phyloP scores from a whole-genome alignment of 1,284 basidiomycete genomes.

The Cutaneotrichosporon cavernicola region DNA sequence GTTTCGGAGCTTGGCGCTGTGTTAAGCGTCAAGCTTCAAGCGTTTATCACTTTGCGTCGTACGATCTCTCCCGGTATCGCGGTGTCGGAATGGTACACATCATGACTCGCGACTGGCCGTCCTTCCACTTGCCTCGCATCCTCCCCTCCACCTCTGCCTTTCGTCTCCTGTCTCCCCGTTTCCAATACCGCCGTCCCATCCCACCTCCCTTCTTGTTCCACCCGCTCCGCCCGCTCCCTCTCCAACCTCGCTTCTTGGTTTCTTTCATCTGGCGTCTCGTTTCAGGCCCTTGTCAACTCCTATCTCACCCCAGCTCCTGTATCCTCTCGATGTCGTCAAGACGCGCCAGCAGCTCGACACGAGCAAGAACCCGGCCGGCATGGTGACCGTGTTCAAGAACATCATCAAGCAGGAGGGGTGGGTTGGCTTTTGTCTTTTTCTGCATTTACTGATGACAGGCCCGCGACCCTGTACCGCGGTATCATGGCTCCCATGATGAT shows the following conservation, averaged over 20 bases:
- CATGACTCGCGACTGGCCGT: too few species aligned
- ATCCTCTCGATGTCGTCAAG: conserved; percentile 64
- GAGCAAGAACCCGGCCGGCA: conserved; percentile 71
- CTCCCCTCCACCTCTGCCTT: too few species aligned
- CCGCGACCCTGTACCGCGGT: conserved; percentile 84
- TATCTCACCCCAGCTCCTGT: conserved; percentile 31
- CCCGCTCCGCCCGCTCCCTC: too few species aligned
- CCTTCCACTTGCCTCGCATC: too few species aligned
- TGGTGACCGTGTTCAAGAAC: conserved; percentile 70
- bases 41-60: not conserved
- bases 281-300: not conserved
- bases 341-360: conserved; percentile 96
- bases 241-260: not conserved
- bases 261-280: not conserved
- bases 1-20: not conserved
- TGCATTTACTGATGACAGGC: conserved; percentile 57
- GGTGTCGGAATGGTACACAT: too few species aligned
- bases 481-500: conserved; percentile 89
- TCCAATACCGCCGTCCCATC: too few species aligned
- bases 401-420: conserved; percentile 67
- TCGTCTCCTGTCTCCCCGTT: too few species aligned
- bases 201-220: too few species aligned
- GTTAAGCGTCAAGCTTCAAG: not conserved
- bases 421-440: conserved; percentile 18
- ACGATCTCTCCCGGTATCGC: too few species aligned